Base-by-base conservation (phyloP, 495 filamentous ascomycete species). In the Penicillium coffeae region DNA sequence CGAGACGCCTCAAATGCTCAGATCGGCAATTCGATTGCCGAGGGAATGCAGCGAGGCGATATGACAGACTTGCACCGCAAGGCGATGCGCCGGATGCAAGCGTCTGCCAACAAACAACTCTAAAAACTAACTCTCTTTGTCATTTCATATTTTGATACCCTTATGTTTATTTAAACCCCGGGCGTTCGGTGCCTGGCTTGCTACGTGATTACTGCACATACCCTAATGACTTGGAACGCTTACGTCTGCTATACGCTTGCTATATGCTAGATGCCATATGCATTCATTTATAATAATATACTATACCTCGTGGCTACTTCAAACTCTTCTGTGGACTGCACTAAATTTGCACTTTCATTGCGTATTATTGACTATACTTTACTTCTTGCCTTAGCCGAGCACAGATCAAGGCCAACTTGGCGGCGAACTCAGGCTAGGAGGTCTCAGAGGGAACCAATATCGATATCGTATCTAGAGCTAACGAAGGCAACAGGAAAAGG, bases 31-130 rank as follows among this genome's bases (percentile, higher is more conserved):
- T 72, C 75, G 41, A 80, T 87, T 49, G 87, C 89, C 42, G 79
- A 83, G 54, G 76, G 82, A 47, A 93, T 94, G 89, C 75, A 88
- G 38, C 82, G 80, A 8, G 82, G 84, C 0, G 81, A 83, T 52
- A 82, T 95, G 76, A 71, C 85, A 30, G 87, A 88, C 36, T 73
- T 84, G 34, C 92, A 97, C 65, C 74, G 85, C 42, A 83, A 92
- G 48, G 89, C 87, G 1, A 77, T 97, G 78, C 73, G 88, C 54
- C 81, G 76, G 63, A 86, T 97, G 85, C 92, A 95, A 69, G 79
- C 82, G 16, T 72, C 72, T 15, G 86, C 85, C 2, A 88, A 83
- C 59, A 72, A 73, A 39, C 54, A 60, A 38, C 30, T 60, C 38
- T 58, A 56, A 47, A 14, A 8, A 32, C 33, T 19, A 8, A 40